Percentiles rank a stretch among this genome's conserved stretches.
Evolutionary conservation across 202 grass and related monocot species (phyloP).

Genomic region (Sporobolus alterniflorus): DNA sequence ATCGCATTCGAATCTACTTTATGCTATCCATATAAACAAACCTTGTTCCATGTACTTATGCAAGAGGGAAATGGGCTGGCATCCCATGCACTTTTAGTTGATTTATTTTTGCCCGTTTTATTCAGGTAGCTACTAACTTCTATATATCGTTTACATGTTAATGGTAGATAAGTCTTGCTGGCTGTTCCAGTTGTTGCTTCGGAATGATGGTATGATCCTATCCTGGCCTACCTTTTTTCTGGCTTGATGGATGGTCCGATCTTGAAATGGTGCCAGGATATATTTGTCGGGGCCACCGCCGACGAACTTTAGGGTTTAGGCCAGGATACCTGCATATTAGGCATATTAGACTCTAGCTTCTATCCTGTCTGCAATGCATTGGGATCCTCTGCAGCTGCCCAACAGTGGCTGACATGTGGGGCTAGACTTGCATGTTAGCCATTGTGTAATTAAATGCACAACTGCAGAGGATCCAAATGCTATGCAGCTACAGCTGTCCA

Average conservation of each 20-base stretch:
- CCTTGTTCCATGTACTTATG: constrained; percentile 34
- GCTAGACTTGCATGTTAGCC: too few relatives aligned
- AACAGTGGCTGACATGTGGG: too few relatives aligned
- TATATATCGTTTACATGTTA: not conserved
- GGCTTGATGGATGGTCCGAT: not conserved
- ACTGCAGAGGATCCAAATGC: too few relatives aligned
- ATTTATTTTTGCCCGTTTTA: not conserved
- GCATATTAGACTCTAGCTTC: too few relatives aligned
- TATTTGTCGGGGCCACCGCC: too few relatives aligned
- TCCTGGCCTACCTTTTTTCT: constrained; percentile 1
- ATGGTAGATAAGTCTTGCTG: constrained; percentile 15
- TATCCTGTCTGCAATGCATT: not conserved
- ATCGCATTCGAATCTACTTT: not conserved
- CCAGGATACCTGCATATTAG: too few relatives aligned
- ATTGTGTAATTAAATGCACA: too few relatives aligned
- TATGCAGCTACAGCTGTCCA: not conserved
- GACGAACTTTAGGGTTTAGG: too few relatives aligned
- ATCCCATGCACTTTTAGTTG: not conserved
- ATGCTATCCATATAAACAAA: constrained; percentile 30
- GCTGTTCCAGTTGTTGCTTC: not conserved
- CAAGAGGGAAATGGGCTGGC: constrained; percentile 31
- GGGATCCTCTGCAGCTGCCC: too few relatives aligned
- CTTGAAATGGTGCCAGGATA: not conserved
- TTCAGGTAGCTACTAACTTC: constrained; percentile 15
- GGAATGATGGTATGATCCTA: not conserved